Conservation (phyloP, 495 filamentous ascomycete genomes). For the Neurospora sp. region DNA sequence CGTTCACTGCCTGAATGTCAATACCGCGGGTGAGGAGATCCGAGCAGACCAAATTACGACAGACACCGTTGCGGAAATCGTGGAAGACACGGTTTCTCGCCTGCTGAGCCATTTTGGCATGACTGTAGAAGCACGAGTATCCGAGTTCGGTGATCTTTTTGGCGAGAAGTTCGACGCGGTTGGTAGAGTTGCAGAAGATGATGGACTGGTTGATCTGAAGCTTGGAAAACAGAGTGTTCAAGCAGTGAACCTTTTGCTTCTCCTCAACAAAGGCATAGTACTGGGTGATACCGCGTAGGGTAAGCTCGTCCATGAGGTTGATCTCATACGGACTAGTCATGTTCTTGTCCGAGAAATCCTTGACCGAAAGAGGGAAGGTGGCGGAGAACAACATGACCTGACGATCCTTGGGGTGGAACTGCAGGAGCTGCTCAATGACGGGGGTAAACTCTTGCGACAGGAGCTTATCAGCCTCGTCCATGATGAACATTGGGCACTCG, state of each 20-base stretch:
- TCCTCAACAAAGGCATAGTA: constrained; percentile 99
- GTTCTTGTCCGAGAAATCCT: constrained; percentile 96
- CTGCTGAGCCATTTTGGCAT: constrained; percentile 96
- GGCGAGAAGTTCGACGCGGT: constrained; percentile 90
- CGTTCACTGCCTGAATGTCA: constrained; percentile 98
- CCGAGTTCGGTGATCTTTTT: constrained; percentile 99
- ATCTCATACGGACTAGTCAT: constrained; percentile 95
- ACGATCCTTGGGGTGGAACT: constrained; percentile 88
- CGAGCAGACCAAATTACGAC: constrained; percentile 95
- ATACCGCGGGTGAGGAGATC: constrained; percentile 97
- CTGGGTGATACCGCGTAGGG: constrained; percentile 93
- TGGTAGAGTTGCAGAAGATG: constrained; percentile 99
- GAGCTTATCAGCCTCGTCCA: constrained; percentile 98
- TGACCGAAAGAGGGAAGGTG: constrained; percentile 92
- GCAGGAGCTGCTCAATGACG: constrained; percentile 87
- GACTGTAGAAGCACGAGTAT: constrained; percentile 99
- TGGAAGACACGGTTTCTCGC: constrained; percentile 98
- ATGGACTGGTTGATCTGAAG: constrained; percentile 99
- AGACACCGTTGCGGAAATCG: constrained; percentile 96
- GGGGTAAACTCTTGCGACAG: constrained; percentile 94
- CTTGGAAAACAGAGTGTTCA: constrained; percentile 98
- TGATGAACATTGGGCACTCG: constrained; percentile 93
- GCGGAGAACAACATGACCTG: constrained; percentile 99
- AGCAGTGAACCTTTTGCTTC: constrained; percentile 97
- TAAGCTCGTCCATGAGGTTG: constrained; percentile 99